Base-by-base conservation (phyloP, 164 flowering plant species). In the Magnolia kwangsiensis region DNA sequence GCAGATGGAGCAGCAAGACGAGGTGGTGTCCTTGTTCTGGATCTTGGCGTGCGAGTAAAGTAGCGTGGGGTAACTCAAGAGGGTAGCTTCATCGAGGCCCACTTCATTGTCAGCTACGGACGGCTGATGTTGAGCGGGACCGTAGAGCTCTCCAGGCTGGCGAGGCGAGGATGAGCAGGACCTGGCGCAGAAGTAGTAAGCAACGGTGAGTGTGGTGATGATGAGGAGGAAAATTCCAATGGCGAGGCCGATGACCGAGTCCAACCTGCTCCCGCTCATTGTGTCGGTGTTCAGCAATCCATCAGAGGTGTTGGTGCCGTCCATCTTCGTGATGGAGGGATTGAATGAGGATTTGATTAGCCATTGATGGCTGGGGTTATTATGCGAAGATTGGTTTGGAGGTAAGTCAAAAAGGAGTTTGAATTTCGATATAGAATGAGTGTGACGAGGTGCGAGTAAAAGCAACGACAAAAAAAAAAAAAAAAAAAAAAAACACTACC, bases 191-290 rank as follows among this genome's bases (percentile, higher is more conserved):
- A 81, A 92, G 79, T 94, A 94, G 49, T 96, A 90, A 2, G 92
- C 87, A 2, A 94, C 69, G 50, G 90, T 88, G 80, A 94, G 88
- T 78, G 94, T 91, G 21, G 90, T 91, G 85, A 94, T 88, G 79
- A 94, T 90, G 79, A 94, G 91, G 21, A 94, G 74, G 71, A 94
- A 90, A 78, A 94, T 83, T 16, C 94, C 98, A 0, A 92, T 76
- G 0, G 97, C 88, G 6, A 92, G 81, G 0, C 91, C 97, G 31
- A 92, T 81, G 51, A 91, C 96, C 0, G 45, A 37, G 45, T 3
- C 4, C 45, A 37, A 37, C 45, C 45, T 37, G 45, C 45, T 37
- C 45, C 45, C 4, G 76, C 24, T 65, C 45, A 37, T 37, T 37
- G 45, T 37, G 45, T 37, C 45, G 45, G 45, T 37, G 45, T 37